Percentiles rank a stretch among this genome's conserved stretches.
Conservation (phyloP, 2,329 filamentous ascomycete genomes). For the Dactylonectria estremocensis region DNA sequence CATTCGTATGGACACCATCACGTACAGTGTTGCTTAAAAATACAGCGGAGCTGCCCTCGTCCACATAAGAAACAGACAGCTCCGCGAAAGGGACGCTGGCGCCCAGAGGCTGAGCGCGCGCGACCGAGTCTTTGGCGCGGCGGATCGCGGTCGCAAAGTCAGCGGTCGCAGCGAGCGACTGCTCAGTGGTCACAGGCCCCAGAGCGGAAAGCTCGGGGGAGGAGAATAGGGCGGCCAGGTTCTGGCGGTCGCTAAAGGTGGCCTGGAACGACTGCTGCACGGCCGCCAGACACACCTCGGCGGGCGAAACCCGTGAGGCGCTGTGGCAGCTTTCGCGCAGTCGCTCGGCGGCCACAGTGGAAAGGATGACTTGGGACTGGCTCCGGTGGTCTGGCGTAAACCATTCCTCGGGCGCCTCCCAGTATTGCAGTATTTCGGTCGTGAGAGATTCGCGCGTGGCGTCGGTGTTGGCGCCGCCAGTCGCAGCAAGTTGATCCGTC, state of each 20-base stretch:
- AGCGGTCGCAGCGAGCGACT: not conserved
- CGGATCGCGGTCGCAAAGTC: slow-evolving; percentile 17
- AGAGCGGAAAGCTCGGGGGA: slow-evolving; percentile 9
- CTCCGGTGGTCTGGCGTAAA: slow-evolving; percentile 2
- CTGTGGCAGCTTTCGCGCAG: slow-evolving; percentile 19
- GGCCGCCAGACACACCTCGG: slow-evolving; percentile 19
- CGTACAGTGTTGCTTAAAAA: slow-evolving; percentile 17
- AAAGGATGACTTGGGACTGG: slow-evolving; percentile 3
- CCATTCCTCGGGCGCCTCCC: slow-evolving; percentile 22
- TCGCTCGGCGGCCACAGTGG: slow-evolving; percentile 1
- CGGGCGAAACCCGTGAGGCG: slow-evolving; percentile 10
- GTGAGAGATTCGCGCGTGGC: slow-evolving; percentile 9
- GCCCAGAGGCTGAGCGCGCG: slow-evolving; percentile 6
- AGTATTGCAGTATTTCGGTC: slow-evolving; percentile 21
- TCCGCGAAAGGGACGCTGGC: slow-evolving; percentile 7
- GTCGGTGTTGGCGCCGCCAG: slow-evolving; percentile 5
- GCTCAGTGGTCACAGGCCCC: slow-evolving; percentile 14
- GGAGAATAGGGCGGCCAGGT: slow-evolving; percentile 15
- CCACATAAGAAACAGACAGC: slow-evolving; percentile 15
- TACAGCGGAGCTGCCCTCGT: slow-evolving; percentile 18
- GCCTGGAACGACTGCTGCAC: slow-evolving; percentile 19
- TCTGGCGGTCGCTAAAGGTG: slow-evolving; percentile 18
- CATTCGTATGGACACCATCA: not conserved
- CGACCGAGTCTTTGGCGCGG: slow-evolving; percentile 22
- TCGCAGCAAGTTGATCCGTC: slow-evolving; percentile 7